Evolutionary conservation across 805 yeast genomes (phyloP), one percentile per base, ranked within the genome.

Genomic region (Metschnikowia gelsemii): DNA sequence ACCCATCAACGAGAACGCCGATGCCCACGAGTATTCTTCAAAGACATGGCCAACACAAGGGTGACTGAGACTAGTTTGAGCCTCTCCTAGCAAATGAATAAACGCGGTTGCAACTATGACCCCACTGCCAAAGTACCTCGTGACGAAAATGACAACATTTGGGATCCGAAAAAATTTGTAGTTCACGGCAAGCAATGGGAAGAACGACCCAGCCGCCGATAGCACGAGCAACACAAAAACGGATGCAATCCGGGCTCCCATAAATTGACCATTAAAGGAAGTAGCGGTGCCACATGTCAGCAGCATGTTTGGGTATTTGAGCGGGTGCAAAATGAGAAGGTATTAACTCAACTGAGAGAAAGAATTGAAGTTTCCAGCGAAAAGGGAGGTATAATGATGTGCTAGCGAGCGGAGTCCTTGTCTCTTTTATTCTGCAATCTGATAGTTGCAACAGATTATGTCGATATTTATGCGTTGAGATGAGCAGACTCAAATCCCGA

Each of bases 91-190:
- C 26, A 64, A 51, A 38, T 64, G 70, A 25, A 64, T 58, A 37
- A 59, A 64, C 12, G 64, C 69, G 6, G 70, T 64, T 8, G 67
- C 66, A 4, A 63, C 52, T 38, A 64, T 64, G 20, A 64, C 68
- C 1, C 70, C 70, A 24, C 62, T 57, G 8, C 70, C 70, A 27
- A 64, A 46, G 49, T 59, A 62, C 34, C 58, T 45, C 22, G 61
- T 52, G 30, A 58, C 45, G 32, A 62, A 63, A 35, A 63, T 58
- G n/a, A 54, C 44, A 51, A 57, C 52, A 4, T 40, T 17, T 1
- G 68, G 68, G 9, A 63, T 37, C 12, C 46, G 44, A n/a, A 63
- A 45, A 24, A 40, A 48, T 16, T 47, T 52, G 35, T 45, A 50
- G 29, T 47, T 47, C 28, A 35, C 42, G 8, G 64, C 61, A 22